Percentiles rank a stretch among this genome's conserved stretches.
Conservation (phyloP, 148 eudicot genomes). For the Fagopyrum homotropicum region DNA sequence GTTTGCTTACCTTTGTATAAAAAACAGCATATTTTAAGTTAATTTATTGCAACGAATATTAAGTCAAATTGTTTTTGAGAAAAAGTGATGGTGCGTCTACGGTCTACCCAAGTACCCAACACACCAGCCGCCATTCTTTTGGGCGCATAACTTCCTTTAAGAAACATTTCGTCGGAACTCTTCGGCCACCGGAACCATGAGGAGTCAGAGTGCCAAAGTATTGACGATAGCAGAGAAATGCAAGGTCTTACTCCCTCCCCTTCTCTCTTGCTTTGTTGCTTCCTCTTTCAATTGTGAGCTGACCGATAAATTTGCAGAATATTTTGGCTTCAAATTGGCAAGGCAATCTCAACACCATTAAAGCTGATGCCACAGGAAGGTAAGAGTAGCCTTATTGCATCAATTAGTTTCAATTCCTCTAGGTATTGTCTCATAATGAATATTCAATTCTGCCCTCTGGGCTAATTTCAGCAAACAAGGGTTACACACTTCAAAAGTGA, state of each 20-base stretch:
- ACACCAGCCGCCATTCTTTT: too few relatives aligned
- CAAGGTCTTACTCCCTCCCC: constrained; percentile 41
- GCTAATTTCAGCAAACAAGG: constrained; percentile 56
- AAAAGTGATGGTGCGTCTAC: too few relatives aligned
- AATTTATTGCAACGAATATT: too few relatives aligned
- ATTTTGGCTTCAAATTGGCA: constrained; percentile 89
- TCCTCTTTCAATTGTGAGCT: neutral
- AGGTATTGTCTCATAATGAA: neutral
- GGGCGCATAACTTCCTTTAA: neutral
- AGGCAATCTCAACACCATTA: constrained; percentile 74
- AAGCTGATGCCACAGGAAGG: constrained; percentile 72
- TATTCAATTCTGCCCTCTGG: neutral
- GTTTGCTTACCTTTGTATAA: too few relatives aligned
- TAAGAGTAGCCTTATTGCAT: constrained; percentile 7
- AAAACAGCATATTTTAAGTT: too few relatives aligned
- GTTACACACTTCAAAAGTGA: constrained; percentile 61
- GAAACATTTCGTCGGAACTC: constrained; percentile 27
- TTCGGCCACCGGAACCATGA: constrained; percentile 25
- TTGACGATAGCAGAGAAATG: constrained; percentile 65
- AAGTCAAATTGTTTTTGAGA: too few relatives aligned
- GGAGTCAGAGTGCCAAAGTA: constrained; percentile 34
- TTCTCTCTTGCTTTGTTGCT: neutral
- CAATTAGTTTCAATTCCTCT: neutral
- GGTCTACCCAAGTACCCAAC: too few relatives aligned
- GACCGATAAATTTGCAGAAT: constrained; percentile 34